phyloP scores from a whole-genome alignment of 805 yeast genomes.

The Lipomyces orientalis region DNA sequence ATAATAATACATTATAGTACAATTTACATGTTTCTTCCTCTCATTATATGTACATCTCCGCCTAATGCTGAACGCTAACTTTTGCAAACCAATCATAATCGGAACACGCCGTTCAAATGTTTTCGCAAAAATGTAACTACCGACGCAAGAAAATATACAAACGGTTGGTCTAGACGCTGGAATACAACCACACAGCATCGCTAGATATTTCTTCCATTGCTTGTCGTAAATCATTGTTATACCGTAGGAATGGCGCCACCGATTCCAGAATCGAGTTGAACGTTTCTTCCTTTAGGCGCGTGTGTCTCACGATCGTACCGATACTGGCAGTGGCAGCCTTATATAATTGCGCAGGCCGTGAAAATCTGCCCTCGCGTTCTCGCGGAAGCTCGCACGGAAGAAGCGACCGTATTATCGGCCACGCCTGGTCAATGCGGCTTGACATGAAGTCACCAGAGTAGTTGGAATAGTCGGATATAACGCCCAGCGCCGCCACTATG shows the following conservation, averaged over 20 bases:
- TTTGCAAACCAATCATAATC: neutral
- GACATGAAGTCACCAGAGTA: constrained; percentile 48
- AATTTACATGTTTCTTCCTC: neutral
- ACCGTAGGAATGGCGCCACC: constrained; percentile 20
- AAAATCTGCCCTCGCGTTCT: constrained; percentile 33
- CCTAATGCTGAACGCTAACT: neutral
- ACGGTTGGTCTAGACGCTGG: constrained; percentile 6
- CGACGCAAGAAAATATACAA: neutral
- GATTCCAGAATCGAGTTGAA: constrained; percentile 20
- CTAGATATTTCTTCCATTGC: constrained; percentile 24
- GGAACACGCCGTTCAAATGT: neutral
- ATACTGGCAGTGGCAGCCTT: constrained; percentile 20
- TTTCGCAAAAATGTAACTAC: neutral
- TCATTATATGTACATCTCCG: neutral
- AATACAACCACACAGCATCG: constrained; percentile 32
- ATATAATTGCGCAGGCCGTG: constrained; percentile 25
- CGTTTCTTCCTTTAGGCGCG: constrained; percentile 21
- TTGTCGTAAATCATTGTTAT: constrained; percentile 6
- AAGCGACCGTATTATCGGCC: constrained; percentile 22
- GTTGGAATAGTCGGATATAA: constrained; percentile 41
- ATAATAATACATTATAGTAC: constrained; percentile 3
- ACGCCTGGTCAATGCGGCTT: constrained; percentile 40
- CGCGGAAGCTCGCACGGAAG: constrained; percentile 28
- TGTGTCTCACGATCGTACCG: constrained; percentile 18
- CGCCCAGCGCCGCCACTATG: constrained; percentile 42